These are phyloP conservation scores for Galerina sulciceps DNA, from an alignment of 768 basidiomycete genomes.

Conservation along the genomic window DNA sequence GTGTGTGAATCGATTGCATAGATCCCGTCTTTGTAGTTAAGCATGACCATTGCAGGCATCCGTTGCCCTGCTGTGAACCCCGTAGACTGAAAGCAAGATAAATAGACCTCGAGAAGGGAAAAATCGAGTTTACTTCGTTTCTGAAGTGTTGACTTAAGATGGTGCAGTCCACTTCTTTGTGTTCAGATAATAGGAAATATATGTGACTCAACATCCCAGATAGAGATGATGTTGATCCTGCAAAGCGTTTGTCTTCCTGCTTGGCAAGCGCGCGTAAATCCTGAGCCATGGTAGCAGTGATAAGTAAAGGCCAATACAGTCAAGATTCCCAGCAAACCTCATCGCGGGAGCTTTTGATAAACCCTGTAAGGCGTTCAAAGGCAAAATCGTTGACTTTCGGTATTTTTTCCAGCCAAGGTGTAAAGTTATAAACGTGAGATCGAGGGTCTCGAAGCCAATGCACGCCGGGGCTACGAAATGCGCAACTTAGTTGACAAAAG, in stretches of 20 bases:
- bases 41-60: conserved; percentile 71
- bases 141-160: conserved; percentile 64
- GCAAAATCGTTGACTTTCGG: conserved; percentile 84
- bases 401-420: conserved; percentile 69
- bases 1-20: conserved; percentile 69
- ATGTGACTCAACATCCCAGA: conserved; percentile 85
- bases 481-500: neutral
- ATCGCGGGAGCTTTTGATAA: conserved; percentile 81
- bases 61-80: conserved; percentile 80
- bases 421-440: conserved; percentile 85
- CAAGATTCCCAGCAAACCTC: conserved; percentile 40
- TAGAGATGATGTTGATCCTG: conserved; percentile 90
- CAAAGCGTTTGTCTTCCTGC: conserved; percentile 61
- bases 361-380: conserved; percentile 75
- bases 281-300: conserved; percentile 35
- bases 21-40: conserved; percentile 68
- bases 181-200: conserved; percentile 83
- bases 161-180: conserved; percentile 65
- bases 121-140: conserved; percentile 50
- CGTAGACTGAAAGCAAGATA: conserved; percentile 42
- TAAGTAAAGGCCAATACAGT: neutral
- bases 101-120: neutral
- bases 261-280: conserved; percentile 68
- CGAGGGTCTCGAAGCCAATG: conserved; percentile 89
- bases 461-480: conserved; percentile 70